Conservation (phyloP, 2,329 filamentous ascomycete genomes). For the Penicillium sp. region DNA sequence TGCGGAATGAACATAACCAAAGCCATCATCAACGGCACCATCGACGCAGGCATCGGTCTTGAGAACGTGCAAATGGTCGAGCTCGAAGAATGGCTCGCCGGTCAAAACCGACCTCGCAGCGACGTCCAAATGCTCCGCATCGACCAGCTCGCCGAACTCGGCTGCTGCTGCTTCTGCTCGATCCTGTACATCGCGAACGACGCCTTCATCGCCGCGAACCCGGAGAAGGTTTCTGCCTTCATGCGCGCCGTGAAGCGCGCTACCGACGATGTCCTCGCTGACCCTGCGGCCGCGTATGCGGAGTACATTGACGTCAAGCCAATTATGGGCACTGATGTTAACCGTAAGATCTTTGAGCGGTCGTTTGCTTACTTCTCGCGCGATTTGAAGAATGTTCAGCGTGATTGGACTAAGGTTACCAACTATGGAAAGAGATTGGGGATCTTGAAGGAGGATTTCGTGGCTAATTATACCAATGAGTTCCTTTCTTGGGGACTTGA, state of each 20-base stretch:
- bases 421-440: slow-evolving; percentile 71
- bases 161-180: slow-evolving; percentile 81
- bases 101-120: slow-evolving; percentile 59
- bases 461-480: slow-evolving; percentile 72
- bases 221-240: slow-evolving; percentile 65
- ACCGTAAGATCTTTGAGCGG: slow-evolving; percentile 77
- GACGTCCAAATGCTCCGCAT: slow-evolving; percentile 80
- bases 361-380: slow-evolving; percentile 73
- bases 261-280: slow-evolving; percentile 67
- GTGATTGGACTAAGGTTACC: slow-evolving; percentile 77
- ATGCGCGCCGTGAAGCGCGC: slow-evolving; percentile 71
- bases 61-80: slow-evolving; percentile 85
- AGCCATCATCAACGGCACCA: slow-evolving; percentile 69
- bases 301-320: slow-evolving; percentile 73
- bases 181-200: slow-evolving; percentile 81
- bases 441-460: slow-evolving; percentile 62
- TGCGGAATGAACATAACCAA: slow-evolving; percentile 80
- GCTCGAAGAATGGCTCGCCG: slow-evolving; percentile 70
- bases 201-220: slow-evolving; percentile 63
- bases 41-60: slow-evolving; percentile 73
- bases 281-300: slow-evolving; percentile 62
- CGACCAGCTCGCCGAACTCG: slow-evolving; percentile 73
- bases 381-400: slow-evolving; percentile 69
- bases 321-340: slow-evolving; percentile 64
- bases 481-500: slow-evolving; percentile 66